Conservation (phyloP, 192 early-diverging fungal genomes). For the Backusella mclennaniae region DNA sequence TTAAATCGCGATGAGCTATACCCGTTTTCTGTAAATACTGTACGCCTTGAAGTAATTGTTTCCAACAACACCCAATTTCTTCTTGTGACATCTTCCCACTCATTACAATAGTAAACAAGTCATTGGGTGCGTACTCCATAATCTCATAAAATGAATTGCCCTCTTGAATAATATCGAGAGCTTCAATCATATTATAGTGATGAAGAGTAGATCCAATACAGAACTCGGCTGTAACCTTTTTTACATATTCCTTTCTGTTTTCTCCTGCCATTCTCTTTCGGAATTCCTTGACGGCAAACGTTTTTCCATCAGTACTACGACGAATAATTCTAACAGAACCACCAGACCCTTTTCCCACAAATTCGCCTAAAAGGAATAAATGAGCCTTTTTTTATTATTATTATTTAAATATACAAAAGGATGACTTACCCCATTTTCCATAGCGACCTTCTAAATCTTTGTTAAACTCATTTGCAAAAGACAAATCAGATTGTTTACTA, state of each 20-base stretch:
- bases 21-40: constrained; percentile 73
- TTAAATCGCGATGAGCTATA: constrained; percentile 84
- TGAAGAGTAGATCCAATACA: constrained; percentile 79
- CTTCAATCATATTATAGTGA: constrained; percentile 78
- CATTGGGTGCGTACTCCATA: constrained; percentile 93
- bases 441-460: constrained; percentile 32
- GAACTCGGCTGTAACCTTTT: constrained; percentile 84
- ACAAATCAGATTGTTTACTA: constrained; percentile 16
- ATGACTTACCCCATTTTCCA: constrained; percentile 35
- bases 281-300: constrained; percentile 83
- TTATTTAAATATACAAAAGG: neutral
- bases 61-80: constrained; percentile 86
- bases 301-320: constrained; percentile 54
- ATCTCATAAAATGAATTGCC: constrained; percentile 66
- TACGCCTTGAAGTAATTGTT: constrained; percentile 73
- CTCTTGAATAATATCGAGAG: constrained; percentile 76
- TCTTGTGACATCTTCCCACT: constrained; percentile 65
- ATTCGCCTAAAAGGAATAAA: constrained; percentile 17
- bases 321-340: constrained; percentile 71
- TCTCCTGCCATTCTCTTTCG: constrained; percentile 62
- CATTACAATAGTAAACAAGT: constrained; percentile 82
- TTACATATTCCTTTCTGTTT: constrained; percentile 73
- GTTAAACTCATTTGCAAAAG: constrained; percentile 40
- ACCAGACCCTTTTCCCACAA: constrained; percentile 70
- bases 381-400: neutral